Evolutionary conservation across 1,139 yeast species (phyloP).

Genomic region (Casaregolazyma lundiana): DNA sequence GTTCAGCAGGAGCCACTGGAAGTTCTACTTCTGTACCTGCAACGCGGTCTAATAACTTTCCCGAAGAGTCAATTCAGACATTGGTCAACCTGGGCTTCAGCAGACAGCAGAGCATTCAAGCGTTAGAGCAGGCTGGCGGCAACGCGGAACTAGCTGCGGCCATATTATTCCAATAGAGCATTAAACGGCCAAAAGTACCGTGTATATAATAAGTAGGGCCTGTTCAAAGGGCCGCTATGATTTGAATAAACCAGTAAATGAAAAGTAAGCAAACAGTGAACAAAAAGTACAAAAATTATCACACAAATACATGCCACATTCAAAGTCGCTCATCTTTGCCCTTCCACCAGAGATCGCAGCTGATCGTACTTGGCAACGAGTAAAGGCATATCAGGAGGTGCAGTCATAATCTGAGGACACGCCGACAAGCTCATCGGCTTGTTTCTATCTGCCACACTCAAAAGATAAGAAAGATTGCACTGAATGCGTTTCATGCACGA

Average conservation of each 20-base stretch:
- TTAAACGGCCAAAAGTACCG: too few relatives aligned
- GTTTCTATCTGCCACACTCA: slow-evolving; percentile 26
- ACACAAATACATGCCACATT: too few relatives aligned
- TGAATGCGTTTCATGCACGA: slow-evolving; percentile 33
- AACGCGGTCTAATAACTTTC: slow-evolving; percentile 22
- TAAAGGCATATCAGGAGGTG: slow-evolving; percentile 31
- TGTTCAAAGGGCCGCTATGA: too few relatives aligned
- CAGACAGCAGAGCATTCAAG: slow-evolving; percentile 56
- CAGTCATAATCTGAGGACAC: slow-evolving; percentile 28
- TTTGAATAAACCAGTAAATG: too few relatives aligned
- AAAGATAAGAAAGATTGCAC: slow-evolving; percentile 31
- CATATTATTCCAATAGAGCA: slow-evolving; percentile 46
- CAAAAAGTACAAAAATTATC: too few relatives aligned
- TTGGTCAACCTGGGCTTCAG: slow-evolving; percentile 70
- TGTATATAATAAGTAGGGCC: too few relatives aligned
- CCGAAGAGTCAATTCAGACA: slow-evolving; percentile 48
- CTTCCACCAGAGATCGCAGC: slow-evolving; percentile 23
- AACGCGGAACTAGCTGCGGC: slow-evolving; percentile 86
- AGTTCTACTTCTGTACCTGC: slow-evolving; percentile 14
- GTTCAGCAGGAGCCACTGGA: slow-evolving; percentile 1
- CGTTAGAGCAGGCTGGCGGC: slow-evolving; percentile 64
- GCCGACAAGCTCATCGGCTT: slow-evolving; percentile 21
- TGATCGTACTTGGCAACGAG: slow-evolving; percentile 27
- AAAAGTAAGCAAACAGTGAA: too few relatives aligned
- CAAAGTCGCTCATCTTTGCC: neutral